phyloP scores from a whole-genome alignment of 495 filamentous ascomycete genomes.

The Podospora tetraspora region DNA sequence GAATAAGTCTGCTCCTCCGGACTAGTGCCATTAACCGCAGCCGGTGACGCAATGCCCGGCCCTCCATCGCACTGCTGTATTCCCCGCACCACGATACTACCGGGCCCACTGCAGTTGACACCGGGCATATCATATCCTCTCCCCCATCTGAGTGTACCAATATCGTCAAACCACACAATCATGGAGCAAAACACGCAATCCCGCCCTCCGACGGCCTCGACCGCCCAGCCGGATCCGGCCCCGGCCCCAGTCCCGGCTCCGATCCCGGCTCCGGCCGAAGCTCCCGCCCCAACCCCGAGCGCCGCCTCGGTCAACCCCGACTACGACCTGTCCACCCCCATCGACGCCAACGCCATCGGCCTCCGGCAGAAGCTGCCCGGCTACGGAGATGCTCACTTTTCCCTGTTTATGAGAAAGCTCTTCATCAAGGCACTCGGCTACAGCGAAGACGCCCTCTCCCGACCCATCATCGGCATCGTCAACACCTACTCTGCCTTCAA shows the following conservation, averaged over 20 bases:
- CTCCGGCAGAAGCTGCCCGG: constrained; percentile 56
- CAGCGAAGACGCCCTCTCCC: constrained; percentile 58
- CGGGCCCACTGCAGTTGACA: neutral
- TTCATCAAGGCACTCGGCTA: constrained; percentile 68
- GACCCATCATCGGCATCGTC: constrained; percentile 61
- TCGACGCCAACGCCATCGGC: constrained; percentile 43
- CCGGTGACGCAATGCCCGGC: neutral
- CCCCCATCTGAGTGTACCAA: neutral
- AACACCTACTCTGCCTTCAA: constrained; percentile 64
- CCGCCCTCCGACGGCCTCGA: neutral
- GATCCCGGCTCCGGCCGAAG: no score
- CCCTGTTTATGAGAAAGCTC: constrained; percentile 62
- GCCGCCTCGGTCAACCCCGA: constrained; percentile 28
- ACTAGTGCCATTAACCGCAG: neutral
- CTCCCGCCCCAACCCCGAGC: neutral
- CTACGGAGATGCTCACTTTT: constrained; percentile 68
- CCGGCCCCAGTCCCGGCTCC: neutral
- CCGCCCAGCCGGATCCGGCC: neutral
- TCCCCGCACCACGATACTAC: neutral
- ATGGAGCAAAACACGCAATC: neutral
- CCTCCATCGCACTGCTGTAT: neutral
- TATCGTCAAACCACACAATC: neutral
- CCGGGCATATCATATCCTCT: neutral
- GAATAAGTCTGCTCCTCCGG: neutral
- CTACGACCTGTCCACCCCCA: constrained; percentile 49